These are phyloP conservation scores for Apophysomyces trapeziformis DNA, from an alignment of 371 early-diverging fungal genomes.

Conservation along the genomic window DNA sequence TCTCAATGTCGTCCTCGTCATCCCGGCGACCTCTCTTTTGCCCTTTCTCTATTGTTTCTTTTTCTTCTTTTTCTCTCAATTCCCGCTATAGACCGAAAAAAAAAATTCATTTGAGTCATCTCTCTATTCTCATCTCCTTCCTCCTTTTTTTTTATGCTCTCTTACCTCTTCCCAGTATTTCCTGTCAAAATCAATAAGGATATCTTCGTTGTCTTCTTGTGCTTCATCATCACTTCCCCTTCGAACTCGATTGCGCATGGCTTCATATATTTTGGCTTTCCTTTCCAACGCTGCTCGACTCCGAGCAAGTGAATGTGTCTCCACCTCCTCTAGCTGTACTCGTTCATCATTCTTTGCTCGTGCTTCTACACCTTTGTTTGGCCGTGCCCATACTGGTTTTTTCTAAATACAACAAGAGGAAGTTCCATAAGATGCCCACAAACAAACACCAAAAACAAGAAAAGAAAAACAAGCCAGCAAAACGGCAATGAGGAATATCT, in stretches of 20 bases:
- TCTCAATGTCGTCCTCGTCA: slow-evolving; percentile 15
- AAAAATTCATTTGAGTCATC: not conserved
- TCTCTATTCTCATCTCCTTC: not conserved
- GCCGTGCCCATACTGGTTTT: slow-evolving; percentile 59
- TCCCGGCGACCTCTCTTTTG: not conserved
- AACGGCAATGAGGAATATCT: not conserved
- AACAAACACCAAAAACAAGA: not conserved
- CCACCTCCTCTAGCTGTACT: slow-evolving; percentile 36
- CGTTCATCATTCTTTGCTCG: slow-evolving; percentile 37
- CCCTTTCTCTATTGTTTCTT: not conserved
- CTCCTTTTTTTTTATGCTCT: not conserved
- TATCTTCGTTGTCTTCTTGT: slow-evolving; percentile 29
- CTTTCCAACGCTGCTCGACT: slow-evolving; percentile 66
- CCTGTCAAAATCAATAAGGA: slow-evolving; percentile 56
- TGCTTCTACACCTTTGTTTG: slow-evolving; percentile 62
- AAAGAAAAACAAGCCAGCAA: not conserved
- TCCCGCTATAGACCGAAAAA: slow-evolving; percentile 10
- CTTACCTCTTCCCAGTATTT: slow-evolving; percentile 46
- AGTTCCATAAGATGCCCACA: not conserved
- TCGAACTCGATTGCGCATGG: slow-evolving; percentile 42
- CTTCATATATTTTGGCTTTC: slow-evolving; percentile 70
- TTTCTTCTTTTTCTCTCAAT: not conserved
- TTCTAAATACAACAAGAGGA: slow-evolving; percentile 33
- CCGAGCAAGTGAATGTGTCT: slow-evolving; percentile 37
- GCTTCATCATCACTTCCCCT: slow-evolving; percentile 25